Conservation (phyloP, 306 rosid genomes). For the Luffa acutangula region DNA sequence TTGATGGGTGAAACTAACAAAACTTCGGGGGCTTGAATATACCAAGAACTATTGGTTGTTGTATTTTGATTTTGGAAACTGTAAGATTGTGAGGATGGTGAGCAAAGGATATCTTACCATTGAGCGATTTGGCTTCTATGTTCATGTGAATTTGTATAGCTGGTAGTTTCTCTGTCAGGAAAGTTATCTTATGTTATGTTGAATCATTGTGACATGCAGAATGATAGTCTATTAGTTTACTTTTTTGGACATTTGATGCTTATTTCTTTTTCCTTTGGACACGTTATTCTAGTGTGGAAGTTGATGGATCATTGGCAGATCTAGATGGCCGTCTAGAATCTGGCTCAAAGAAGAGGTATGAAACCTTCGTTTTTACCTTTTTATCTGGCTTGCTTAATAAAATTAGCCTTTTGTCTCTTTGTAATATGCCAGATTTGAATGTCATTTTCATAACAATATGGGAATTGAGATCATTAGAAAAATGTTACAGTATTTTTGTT, state of each 20-base stretch:
- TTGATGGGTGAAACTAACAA: background rate
- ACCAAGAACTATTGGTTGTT: background rate
- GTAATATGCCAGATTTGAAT: background rate
- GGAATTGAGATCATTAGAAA: background rate
- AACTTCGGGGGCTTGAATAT: background rate
- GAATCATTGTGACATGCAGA: background rate
- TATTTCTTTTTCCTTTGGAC: slow-evolving; percentile 4
- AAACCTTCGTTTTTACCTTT: background rate
- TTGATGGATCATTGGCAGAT: slow-evolving; percentile 67
- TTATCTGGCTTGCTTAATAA: background rate
- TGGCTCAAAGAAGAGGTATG: slow-evolving; percentile 75
- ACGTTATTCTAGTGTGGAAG: slow-evolving; percentile 43
- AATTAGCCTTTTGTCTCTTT: background rate
- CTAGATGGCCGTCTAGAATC: slow-evolving; percentile 52
- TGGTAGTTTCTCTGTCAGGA: background rate
- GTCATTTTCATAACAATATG: background rate
- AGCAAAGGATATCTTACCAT: background rate
- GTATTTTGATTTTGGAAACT: background rate
- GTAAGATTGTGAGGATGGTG: background rate
- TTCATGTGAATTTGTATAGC: background rate
- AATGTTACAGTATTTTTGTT: background rate
- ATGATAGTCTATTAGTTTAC: background rate
- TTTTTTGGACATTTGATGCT: slow-evolving; percentile 8
- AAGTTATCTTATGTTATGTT: background rate
- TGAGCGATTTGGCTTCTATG: background rate